Conservation (phyloP, 345 rosid species). For the Syzygium jambos region DNA sequence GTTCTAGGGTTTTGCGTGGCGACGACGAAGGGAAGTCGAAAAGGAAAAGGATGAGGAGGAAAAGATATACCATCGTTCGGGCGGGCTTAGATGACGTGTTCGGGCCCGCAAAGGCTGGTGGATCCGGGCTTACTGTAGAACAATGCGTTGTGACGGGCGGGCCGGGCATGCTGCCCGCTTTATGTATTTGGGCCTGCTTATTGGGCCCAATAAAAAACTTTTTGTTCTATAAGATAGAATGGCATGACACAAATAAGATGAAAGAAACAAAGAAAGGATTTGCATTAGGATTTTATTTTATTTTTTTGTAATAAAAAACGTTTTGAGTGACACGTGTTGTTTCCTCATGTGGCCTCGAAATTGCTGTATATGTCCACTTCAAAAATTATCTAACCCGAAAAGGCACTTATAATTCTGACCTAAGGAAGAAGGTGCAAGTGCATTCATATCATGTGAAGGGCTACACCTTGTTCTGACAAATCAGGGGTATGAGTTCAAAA, state of each 20-base stretch:
- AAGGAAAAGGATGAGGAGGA: background rate
- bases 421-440: fast-evolving
- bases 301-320: too few relatives aligned
- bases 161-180: background rate
- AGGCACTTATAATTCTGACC: fast-evolving
- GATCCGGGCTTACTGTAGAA: background rate
- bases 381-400: background rate
- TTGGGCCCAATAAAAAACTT: background rate
- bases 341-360: background rate
- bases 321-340: background rate
- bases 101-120: background rate
- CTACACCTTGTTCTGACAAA: background rate
- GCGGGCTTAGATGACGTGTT: background rate
- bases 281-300: background rate
- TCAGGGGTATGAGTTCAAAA: fast-evolving
- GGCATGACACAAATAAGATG: background rate
- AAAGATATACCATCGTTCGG: background rate
- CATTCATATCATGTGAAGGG: background rate
- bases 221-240: background rate
- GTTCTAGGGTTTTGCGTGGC: background rate
- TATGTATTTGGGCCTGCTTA: background rate
- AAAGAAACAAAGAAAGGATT: background rate
- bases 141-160: background rate
- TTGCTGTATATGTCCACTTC: background rate
- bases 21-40: background rate